Evolutionary conservation across 1,139 yeast species (phyloP), one percentile per base, ranked within the genome.

Genomic region (Geotrichum candidum): DNA sequence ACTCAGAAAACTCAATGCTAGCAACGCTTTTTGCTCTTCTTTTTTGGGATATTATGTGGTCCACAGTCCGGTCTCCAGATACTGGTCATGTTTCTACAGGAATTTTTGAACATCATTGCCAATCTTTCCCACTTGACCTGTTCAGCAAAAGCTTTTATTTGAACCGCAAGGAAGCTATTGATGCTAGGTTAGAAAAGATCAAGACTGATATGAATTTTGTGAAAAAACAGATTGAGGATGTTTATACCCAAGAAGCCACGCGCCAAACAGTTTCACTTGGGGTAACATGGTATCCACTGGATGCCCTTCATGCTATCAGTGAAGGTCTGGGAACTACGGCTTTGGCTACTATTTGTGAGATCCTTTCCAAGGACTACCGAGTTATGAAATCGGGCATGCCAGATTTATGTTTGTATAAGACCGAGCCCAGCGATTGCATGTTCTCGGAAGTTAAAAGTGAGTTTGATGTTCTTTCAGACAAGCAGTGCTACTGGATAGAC

Each of bases 401-500:
- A 0, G 79, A 76, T 62, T 64, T 76, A 57, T 74, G 76, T 51
- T 63, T 76, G 11, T 73, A 76, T 75, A 67, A 69, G 41, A 60
- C 64, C 1, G 66, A 22, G 6, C 51, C 61, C 27, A 54, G 51
- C 23, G 60, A 53, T n/a, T 48, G 56, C 48, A 56, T 56, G 60
- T 62, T 60, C 58, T 60, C 55, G n/a, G 56, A 59, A 57, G 79
- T 76, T 53, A 76, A 76, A 62, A 74, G 77, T 0, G 75, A 72
- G 46, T 74, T 75, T 56, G 79, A 76, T 62, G 66, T 69, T 1
- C 66, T 77, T 33, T 72, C 77, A n/a, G 77, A 75, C 63, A 73
- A 72, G 54, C 79, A 76, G 68, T 67, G 70, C 38, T 65, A 72
- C 11, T 76, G 79, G 79, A 70, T 77, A 53, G 73, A 74, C 64